These are phyloP conservation scores for Xylaria sp. DNA, from an alignment of 2,329 filamentous ascomycete species.

Conservation along the genomic window DNA sequence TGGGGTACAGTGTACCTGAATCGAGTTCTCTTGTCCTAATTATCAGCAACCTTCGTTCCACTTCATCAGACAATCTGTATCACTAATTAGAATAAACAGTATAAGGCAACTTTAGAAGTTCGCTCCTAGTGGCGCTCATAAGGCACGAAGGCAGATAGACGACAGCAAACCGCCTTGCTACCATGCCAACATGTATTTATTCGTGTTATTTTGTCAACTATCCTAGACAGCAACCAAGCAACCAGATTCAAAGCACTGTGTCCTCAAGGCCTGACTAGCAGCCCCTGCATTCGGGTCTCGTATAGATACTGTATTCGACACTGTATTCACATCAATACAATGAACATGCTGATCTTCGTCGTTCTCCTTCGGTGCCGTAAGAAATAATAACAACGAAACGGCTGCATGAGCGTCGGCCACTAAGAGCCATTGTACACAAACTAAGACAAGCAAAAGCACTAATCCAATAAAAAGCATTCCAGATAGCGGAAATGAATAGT, in stretches of 20 bases:
- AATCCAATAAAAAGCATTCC: constrained; percentile 12
- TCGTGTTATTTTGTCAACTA: background rate
- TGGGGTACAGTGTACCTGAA: background rate
- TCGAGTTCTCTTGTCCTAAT: background rate
- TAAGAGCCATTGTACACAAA: background rate
- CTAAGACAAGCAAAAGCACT: constrained; percentile 2
- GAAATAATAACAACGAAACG: too few relatives aligned
- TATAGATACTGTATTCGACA: background rate
- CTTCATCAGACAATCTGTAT: background rate
- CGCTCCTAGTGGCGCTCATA: background rate
- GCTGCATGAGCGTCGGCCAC: background rate
- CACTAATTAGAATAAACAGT: background rate
- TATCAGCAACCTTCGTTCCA: background rate
- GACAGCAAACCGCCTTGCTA: background rate
- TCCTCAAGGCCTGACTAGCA: background rate
- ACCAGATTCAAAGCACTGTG: constrained; percentile 2
- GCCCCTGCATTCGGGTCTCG: background rate
- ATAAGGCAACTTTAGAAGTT: background rate
- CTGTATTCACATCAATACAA: too few relatives aligned
- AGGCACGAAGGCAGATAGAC: background rate
- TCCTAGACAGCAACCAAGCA: background rate
- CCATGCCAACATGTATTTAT: background rate
- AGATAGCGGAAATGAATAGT: background rate
- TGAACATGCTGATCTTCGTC: too few relatives aligned
- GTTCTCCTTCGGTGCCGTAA: too few relatives aligned